Conservation (phyloP, 169 alveolate genomes). For the Theileria equi region DNA sequence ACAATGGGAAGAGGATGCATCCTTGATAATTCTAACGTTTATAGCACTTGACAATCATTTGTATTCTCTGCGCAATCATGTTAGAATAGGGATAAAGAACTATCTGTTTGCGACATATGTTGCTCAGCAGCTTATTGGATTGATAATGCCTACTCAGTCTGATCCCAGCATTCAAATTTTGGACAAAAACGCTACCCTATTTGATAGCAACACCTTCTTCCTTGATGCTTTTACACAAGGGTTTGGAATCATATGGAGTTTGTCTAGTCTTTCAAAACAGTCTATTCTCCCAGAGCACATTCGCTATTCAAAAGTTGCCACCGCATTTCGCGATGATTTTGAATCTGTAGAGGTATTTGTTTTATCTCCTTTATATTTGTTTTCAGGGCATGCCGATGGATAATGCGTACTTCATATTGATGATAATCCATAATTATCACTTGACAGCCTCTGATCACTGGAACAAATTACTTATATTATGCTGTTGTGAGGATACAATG, state of each 20-base stretch:
- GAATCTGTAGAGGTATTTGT: neutral
- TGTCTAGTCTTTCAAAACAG: constrained; percentile 19
- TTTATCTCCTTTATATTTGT: neutral
- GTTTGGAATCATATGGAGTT: constrained; percentile 50
- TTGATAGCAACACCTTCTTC: constrained; percentile 17
- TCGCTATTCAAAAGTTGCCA: constrained; percentile 5
- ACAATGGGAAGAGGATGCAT: constrained; percentile 30
- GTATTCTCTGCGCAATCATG: constrained; percentile 9
- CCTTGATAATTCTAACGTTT: constrained; percentile 37
- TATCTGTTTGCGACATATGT: constrained; percentile 45
- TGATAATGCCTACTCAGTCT: constrained; percentile 1
- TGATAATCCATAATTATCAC: constrained; percentile 26
- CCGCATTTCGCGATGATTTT: neutral
- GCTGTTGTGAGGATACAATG: constrained; percentile 23
- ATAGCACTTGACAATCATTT: constrained; percentile 23
- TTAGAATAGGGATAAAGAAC: constrained; percentile 18
- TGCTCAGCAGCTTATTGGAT: constrained; percentile 16
- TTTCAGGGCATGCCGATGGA: constrained; percentile 11
- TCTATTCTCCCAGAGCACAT: constrained; percentile 31
- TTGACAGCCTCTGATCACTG: constrained; percentile 24
- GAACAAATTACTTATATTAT: constrained; percentile 23
- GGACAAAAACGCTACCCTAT: neutral
- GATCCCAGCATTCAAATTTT: too few relatives aligned
- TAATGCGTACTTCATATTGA: constrained; percentile 38
- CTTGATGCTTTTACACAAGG: constrained; percentile 48